Percentiles rank a stretch among this genome's conserved stretches.
Conservation (phyloP, 2,329 filamentous ascomycete genomes). For the Colletotrichum phormii region DNA sequence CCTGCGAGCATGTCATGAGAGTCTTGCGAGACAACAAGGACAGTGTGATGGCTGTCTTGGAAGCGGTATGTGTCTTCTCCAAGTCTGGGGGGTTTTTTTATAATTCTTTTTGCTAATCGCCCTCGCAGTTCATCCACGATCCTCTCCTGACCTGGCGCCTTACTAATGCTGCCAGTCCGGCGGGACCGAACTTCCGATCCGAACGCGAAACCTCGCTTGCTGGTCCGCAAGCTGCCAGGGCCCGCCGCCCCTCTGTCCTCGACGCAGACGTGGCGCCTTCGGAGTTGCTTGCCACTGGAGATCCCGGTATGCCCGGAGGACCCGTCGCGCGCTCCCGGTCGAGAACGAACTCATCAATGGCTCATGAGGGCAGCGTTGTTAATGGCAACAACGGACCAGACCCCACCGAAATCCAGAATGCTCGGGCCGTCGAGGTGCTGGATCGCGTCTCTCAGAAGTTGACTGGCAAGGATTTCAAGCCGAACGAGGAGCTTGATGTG, state of each 20-base stretch:
- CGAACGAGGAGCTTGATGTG: constrained; percentile 84
- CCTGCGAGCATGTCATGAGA: constrained; percentile 98
- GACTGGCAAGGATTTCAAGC: constrained; percentile 92
- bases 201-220: constrained; percentile 67
- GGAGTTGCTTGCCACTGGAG: constrained; percentile 63
- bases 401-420: constrained; percentile 86
- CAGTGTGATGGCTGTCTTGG: constrained; percentile 96
- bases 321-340: constrained; percentile 63
- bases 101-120: constrained; percentile 39
- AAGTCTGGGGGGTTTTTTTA: not conserved
- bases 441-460: constrained; percentile 95
- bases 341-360: constrained; percentile 69
- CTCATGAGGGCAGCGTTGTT: constrained; percentile 47
- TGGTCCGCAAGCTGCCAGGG: constrained; percentile 60
- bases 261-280: constrained; percentile 71
- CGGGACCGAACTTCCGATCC: constrained; percentile 75
- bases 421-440: constrained; percentile 90
- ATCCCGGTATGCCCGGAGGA: constrained; percentile 53
- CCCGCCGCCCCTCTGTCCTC: constrained; percentile 76
- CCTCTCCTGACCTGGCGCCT: constrained; percentile 98
- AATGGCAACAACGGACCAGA: constrained; percentile 56
- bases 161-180: constrained; percentile 70
- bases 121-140: constrained; percentile 91
- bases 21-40: constrained; percentile 97
- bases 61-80: constrained; percentile 78